Conservation (phyloP, 106 monocot species). For the Xerophyta viscosa region DNA sequence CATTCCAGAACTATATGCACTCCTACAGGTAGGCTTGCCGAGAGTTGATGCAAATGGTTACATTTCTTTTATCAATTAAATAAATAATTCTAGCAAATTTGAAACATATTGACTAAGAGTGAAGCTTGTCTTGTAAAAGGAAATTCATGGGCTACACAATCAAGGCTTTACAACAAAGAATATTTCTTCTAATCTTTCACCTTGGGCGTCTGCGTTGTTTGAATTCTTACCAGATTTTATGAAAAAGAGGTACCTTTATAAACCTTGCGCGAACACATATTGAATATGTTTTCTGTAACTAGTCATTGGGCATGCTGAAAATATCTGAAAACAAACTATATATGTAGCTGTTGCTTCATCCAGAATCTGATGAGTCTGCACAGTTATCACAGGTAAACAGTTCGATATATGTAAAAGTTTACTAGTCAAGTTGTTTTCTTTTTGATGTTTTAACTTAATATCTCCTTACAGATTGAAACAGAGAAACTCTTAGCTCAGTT, state of each 20-base stretch:
- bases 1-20: conserved; percentile 83
- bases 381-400: conserved; percentile 47
- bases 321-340: too few species aligned
- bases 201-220: conserved; percentile 73
- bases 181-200: conserved; percentile 59
- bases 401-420: neutral
- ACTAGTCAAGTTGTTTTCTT: neutral
- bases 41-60: too few species aligned
- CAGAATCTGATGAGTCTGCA: conserved; percentile 53
- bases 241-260: conserved; percentile 44
- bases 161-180: conserved; percentile 41
- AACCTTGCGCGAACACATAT: neutral
- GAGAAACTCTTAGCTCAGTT: conserved; percentile 59
- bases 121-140: conserved; percentile 48
- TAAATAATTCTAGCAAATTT: too few species aligned
- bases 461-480: conserved; percentile 44
- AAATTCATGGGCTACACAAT: conserved; percentile 57
- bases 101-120: too few species aligned
- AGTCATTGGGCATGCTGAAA: neutral
- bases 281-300: neutral
- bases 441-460: neutral
- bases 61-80: too few species aligned
- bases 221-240: conserved; percentile 66
- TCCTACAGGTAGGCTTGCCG: conserved; percentile 85
- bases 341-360: conserved; percentile 37